A percentile compares a stretch with the other conserved stretches of the same genome.
Evolutionary conservation across 768 basidiomycete genomes (phyloP).

Genomic region (Leccinum ochraceum): DNA sequence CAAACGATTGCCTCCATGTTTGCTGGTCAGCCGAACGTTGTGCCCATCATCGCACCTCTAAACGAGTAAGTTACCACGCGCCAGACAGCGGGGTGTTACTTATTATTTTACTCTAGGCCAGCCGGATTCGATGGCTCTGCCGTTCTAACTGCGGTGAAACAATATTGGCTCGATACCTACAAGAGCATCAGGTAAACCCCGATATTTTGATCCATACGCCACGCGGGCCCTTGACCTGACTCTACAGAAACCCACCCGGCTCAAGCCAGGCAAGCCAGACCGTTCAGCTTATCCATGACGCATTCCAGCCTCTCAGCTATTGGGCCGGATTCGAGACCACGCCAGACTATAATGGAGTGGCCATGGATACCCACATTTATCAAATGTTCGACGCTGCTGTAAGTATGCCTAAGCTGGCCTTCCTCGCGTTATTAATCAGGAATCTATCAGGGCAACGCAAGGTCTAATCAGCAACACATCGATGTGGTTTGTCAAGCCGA

Average conservation of each 20-base stretch:
- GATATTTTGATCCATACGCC: neutral
- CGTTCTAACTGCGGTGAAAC: slow-evolving; percentile 48
- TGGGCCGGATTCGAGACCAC: slow-evolving; percentile 64
- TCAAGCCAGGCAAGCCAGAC: slow-evolving; percentile 52
- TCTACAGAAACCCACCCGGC: slow-evolving; percentile 42
- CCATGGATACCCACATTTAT: slow-evolving; percentile 80
- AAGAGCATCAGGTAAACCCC: slow-evolving; percentile 61
- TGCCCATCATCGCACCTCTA: slow-evolving; percentile 69
- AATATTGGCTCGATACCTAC: slow-evolving; percentile 78
- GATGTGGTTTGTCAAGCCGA: slow-evolving; percentile 52
- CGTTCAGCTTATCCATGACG: slow-evolving; percentile 72
- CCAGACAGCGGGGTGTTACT: slow-evolving; percentile 2
- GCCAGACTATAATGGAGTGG: slow-evolving; percentile 61
- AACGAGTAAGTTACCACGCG: slow-evolving; percentile 59
- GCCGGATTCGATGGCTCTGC: slow-evolving; percentile 61
- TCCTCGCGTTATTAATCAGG: neutral
- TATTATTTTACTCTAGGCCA: slow-evolving; percentile 47
- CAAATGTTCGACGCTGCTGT: slow-evolving; percentile 68
- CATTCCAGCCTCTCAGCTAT: slow-evolving; percentile 72
- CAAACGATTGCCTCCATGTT: slow-evolving; percentile 62
- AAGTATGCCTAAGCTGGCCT: slow-evolving; percentile 23
- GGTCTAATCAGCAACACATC: slow-evolving; percentile 56
- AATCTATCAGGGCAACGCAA: slow-evolving; percentile 34
- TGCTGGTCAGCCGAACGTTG: slow-evolving; percentile 50
- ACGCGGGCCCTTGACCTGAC: slow-evolving; percentile 4